Evolutionary conservation across 1,284 basidiomycete genomes (phyloP).

Genomic region (Cryptococcus sp.): DNA sequence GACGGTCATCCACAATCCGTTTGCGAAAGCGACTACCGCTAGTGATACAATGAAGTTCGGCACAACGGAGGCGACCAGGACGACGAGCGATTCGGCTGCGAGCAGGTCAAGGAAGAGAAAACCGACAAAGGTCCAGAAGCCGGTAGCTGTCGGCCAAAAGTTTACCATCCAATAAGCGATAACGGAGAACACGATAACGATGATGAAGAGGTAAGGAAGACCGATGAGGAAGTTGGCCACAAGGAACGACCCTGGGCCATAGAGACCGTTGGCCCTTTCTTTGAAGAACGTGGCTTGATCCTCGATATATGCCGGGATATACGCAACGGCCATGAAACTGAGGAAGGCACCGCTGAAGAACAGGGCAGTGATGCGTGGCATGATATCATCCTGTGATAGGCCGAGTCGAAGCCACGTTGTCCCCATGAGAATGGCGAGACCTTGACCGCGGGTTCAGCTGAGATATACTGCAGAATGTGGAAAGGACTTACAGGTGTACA

Average conservation of each 20-base stretch:
- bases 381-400: constrained; percentile 45
- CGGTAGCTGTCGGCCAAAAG: constrained; percentile 15
- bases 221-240: constrained; percentile 47
- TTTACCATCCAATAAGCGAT: constrained; percentile 32
- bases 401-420: constrained; percentile 64
- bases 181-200: constrained; percentile 35
- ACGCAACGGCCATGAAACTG: constrained; percentile 58
- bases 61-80: constrained; percentile 59
- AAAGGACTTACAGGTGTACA: constrained; percentile 55
- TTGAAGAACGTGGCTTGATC: constrained; percentile 52
- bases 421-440: constrained; percentile 62
- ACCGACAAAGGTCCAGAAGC: constrained; percentile 62
- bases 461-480: no score
- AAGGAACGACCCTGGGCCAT: constrained; percentile 41
- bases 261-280: constrained; percentile 50
- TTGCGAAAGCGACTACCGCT: constrained; percentile 60
- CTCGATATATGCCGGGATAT: constrained; percentile 51
- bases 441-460: constrained; percentile 18
- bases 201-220: constrained; percentile 51
- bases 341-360: constrained; percentile 65
- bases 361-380: constrained; percentile 47
- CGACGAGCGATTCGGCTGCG: constrained; percentile 61
- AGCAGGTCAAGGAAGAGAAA: constrained; percentile 63
- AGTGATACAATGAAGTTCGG: constrained; percentile 66
- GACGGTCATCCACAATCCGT: constrained; percentile 65